A percentile compares a stretch with the other conserved stretches of the same genome.
phyloP scores from a whole-genome alignment of 768 basidiomycete species.

The Psilocybe azurescens region DNA sequence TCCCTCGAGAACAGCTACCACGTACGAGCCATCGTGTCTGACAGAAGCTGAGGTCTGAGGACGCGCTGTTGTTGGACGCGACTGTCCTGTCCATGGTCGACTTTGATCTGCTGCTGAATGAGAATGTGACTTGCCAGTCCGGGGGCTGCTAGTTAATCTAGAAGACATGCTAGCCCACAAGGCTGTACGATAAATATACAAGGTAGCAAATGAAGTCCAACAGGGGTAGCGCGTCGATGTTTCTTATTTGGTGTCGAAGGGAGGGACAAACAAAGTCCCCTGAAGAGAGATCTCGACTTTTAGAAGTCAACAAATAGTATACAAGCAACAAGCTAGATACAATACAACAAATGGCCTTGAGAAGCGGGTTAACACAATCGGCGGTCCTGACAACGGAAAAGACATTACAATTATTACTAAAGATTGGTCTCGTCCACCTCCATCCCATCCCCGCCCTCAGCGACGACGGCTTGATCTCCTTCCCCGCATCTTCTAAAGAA shows the following conservation, averaged over 20 bases:
- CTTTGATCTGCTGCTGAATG: slow-evolving; percentile 23
- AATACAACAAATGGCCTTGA: too few relatives aligned
- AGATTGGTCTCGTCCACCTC: neutral
- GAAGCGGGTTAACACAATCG: too few relatives aligned
- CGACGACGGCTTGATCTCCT: neutral
- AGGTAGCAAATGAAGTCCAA: too few relatives aligned
- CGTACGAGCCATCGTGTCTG: slow-evolving; percentile 61
- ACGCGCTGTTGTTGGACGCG: slow-evolving; percentile 63
- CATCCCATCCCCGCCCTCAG: slow-evolving; percentile 5
- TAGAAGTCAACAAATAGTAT: too few relatives aligned
- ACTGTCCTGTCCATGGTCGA: slow-evolving; percentile 62
- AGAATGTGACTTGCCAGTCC: slow-evolving; percentile 19
- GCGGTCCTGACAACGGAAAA: too few relatives aligned
- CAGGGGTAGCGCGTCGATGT: neutral
- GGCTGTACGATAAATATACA: neutral
- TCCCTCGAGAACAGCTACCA: slow-evolving; percentile 77
- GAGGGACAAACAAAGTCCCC: neutral
- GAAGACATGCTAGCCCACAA: slow-evolving; percentile 21
- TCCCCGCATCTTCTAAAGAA: slow-evolving; percentile 2
- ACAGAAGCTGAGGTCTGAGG: slow-evolving; percentile 70
- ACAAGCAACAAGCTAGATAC: too few relatives aligned
- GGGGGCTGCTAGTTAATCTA: slow-evolving; percentile 21
- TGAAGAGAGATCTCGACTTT: neutral
- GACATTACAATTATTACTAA: neutral
- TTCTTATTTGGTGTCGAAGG: slow-evolving; percentile 5